phyloP scores from a whole-genome alignment of 2,329 filamentous ascomycete genomes.

The Venturia oleaginea region DNA sequence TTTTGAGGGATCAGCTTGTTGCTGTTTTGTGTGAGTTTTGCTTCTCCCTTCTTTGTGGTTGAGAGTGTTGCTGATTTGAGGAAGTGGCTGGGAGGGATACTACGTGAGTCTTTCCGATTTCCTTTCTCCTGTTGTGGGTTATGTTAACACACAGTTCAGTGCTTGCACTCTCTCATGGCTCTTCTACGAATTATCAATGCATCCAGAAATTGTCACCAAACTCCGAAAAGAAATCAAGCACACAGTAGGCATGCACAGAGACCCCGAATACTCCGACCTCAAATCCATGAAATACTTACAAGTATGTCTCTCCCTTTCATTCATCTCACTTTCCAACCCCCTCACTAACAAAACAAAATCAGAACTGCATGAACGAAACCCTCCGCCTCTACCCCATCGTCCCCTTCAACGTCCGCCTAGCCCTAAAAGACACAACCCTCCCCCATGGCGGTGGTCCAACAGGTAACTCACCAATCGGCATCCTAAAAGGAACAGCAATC shows the following conservation, averaged over 20 bases:
- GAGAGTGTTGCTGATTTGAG: neutral
- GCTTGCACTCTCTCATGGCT: constrained; percentile 72
- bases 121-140: neutral
- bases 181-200: constrained; percentile 69
- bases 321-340: neutral
- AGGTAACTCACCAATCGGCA: neutral
- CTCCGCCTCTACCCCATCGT: constrained; percentile 12
- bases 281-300: constrained; percentile 79
- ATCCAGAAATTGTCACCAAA: constrained; percentile 57
- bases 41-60: too few species aligned
- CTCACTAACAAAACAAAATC: neutral
- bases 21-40: constrained; percentile 48
- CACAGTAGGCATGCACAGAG: constrained; percentile 52
- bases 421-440: constrained; percentile 7
- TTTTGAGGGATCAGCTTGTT: constrained; percentile 77
- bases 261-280: constrained; percentile 64
- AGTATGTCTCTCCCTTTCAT: constrained; percentile 9
- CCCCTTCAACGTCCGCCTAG: constrained; percentile 9
- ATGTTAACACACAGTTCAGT: neutral
- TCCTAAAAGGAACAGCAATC: constrained; percentile 51
- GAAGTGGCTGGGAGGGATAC: constrained; percentile 74
- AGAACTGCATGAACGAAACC: constrained; percentile 23
- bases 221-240: constrained; percentile 65
- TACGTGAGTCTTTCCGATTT: constrained; percentile 35
- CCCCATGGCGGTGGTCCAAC: constrained; percentile 12